These are phyloP conservation scores for Triticum monococcum DNA, from an alignment of 176 grass and related monocot species.

Conservation along the genomic window DNA sequence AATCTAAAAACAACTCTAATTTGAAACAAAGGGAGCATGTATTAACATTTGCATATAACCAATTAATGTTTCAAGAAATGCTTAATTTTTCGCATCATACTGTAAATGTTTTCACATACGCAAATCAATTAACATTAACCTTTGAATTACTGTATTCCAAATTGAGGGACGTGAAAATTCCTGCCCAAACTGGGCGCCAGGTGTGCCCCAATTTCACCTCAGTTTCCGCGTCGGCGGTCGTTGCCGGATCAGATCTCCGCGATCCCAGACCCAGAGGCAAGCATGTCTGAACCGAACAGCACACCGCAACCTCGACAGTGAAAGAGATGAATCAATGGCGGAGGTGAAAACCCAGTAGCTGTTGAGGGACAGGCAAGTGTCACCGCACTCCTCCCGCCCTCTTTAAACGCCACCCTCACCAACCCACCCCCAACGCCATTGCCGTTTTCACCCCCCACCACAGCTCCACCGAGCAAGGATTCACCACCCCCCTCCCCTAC, in stretches of 20 bases:
- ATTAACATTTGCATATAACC: too few species aligned
- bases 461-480: not conserved
- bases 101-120: too few species aligned
- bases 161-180: not conserved
- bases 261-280: not conserved
- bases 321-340: not conserved
- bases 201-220: not conserved
- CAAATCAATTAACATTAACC: too few species aligned
- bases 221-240: not conserved
- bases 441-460: slow-evolving; percentile 3
- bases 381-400: slow-evolving; percentile 28
- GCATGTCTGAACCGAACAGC: not conserved
- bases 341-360: not conserved
- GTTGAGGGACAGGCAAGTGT: slow-evolving; percentile 24
- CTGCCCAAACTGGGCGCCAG: not conserved
- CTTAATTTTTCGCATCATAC: too few species aligned
- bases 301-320: not conserved
- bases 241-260: not conserved
- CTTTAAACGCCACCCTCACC: slow-evolving; percentile 40
- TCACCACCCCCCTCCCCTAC: not conserved
- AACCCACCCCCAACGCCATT: slow-evolving; percentile 18
- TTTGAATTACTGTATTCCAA: not conserved
- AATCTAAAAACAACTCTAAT: too few species aligned
- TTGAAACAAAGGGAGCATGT: too few species aligned
- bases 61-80: too few species aligned